Evolutionary conservation across 2,329 filamentous ascomycete species (phyloP).

Genomic region (Exophiala dermatitidis): DNA sequence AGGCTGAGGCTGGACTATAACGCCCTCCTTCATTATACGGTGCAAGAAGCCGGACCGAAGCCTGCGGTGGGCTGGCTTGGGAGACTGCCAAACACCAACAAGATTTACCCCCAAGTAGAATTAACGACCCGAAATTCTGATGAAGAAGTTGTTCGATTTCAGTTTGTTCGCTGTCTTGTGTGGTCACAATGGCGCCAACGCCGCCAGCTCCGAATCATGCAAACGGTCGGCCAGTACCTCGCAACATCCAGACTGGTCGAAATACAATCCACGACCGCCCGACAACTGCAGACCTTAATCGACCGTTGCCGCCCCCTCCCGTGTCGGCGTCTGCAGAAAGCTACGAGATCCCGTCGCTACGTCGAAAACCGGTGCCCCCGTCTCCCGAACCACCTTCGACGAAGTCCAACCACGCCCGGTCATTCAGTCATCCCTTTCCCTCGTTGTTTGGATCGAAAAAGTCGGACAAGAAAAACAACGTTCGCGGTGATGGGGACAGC

Average conservation of each 20-base stretch:
- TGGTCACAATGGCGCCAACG: conserved; percentile 16
- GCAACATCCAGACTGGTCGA: conserved; percentile 9
- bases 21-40: neutral
- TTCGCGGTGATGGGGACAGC: conserved; percentile 34
- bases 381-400: conserved; percentile 12
- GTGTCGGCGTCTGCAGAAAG: conserved; percentile 16
- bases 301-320: conserved; percentile 23
- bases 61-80: neutral
- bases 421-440: conserved; percentile 74
- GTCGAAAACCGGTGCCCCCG: conserved; percentile 20
- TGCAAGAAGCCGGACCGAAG: neutral
- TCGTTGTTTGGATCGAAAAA: conserved; percentile 57
- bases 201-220: conserved; percentile 12
- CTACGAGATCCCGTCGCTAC: conserved; percentile 29
- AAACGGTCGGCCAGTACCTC: conserved; percentile 12
- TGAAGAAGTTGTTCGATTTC: conserved; percentile 7
- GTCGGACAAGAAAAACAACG: conserved; percentile 47
- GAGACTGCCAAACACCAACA: conserved; percentile 1
- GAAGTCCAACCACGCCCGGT: conserved; percentile 49
- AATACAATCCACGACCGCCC: conserved; percentile 8
- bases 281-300: conserved; percentile 18
- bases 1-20: neutral
- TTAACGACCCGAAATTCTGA: conserved; percentile 4
- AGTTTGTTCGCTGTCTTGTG: neutral
- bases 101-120: conserved; percentile 5